Conservation (phyloP, 805 yeast species). For the Candida tibetensis region DNA sequence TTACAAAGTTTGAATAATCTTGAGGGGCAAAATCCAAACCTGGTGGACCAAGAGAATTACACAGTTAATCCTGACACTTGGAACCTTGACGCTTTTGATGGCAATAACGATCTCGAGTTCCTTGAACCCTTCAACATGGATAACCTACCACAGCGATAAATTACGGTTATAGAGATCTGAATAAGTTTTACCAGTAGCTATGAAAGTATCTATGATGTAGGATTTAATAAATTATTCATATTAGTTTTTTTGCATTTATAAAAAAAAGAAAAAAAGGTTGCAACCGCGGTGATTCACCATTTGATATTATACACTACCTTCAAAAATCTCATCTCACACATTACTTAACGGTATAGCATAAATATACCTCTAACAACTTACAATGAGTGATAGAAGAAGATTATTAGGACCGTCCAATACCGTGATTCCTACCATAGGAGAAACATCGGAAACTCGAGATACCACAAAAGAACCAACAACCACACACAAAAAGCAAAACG, state of each 20-base stretch:
- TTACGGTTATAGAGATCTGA: too few species aligned
- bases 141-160: too few species aligned
- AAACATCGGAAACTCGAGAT: conserved; percentile 10
- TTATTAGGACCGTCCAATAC: conserved; percentile 79
- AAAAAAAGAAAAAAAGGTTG: too few species aligned
- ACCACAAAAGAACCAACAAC: conserved; percentile 1
- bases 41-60: neutral
- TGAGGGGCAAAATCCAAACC: conserved; percentile 1
- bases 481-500: conserved; percentile 2
- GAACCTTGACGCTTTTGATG: neutral
- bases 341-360: neutral
- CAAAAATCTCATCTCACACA: conserved; percentile 8
- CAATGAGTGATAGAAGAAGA: conserved; percentile 69
- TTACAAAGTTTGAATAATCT: neutral
- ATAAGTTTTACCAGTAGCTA: too few species aligned
- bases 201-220: too few species aligned
- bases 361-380: too few species aligned
- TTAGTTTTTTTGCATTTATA: too few species aligned
- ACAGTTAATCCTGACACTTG: neutral
- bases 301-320: too few species aligned
- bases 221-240: too few species aligned
- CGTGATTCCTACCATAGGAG: conserved; percentile 28
- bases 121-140: neutral
- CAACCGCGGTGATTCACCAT: too few species aligned
- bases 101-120: neutral